phyloP scores from a whole-genome alignment of 805 yeast genomes.

The Ogataea degrootiae region DNA sequence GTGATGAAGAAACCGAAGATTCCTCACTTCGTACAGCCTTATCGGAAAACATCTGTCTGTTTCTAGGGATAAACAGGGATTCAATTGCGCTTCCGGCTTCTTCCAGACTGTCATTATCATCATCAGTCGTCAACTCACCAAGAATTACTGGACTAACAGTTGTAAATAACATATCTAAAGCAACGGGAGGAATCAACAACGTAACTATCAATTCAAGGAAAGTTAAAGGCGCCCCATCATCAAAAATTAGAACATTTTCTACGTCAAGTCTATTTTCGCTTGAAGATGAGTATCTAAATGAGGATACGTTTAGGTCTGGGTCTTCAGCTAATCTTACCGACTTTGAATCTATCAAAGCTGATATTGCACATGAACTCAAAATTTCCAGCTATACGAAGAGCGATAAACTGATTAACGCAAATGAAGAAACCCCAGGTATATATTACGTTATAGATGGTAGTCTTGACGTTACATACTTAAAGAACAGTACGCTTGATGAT shows the following conservation, averaged over 20 bases:
- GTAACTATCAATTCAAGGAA: neutral
- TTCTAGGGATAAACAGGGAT: conserved; percentile 55
- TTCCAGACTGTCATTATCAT: conserved; percentile 6
- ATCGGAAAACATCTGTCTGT: conserved; percentile 63
- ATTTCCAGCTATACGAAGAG: conserved; percentile 51
- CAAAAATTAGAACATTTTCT: conserved; percentile 19
- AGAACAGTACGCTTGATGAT: conserved; percentile 9
- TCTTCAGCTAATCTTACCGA: conserved; percentile 22
- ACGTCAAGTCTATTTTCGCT: conserved; percentile 16
- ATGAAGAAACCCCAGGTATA: conserved; percentile 66
- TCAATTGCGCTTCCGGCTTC: conserved; percentile 9
- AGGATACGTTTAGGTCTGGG: conserved; percentile 9
- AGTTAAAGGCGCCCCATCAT: neutral
- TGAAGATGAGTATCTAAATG: conserved; percentile 8
- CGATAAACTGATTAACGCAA: conserved; percentile 55
- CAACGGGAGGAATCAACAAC: neutral
- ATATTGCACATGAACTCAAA: conserved; percentile 56
- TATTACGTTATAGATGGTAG: conserved; percentile 77
- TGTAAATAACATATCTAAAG: conserved; percentile 1
- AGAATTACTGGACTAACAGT: conserved; percentile 16
- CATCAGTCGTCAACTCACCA: conserved; percentile 21
- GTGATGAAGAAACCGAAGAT: conserved; percentile 70
- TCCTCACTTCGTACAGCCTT: conserved; percentile 57
- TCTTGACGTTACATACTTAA: conserved; percentile 56
- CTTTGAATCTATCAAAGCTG: conserved; percentile 48